Evolutionary conservation across 345 rosid species (phyloP).

Genomic region (Physaria fendleri): DNA sequence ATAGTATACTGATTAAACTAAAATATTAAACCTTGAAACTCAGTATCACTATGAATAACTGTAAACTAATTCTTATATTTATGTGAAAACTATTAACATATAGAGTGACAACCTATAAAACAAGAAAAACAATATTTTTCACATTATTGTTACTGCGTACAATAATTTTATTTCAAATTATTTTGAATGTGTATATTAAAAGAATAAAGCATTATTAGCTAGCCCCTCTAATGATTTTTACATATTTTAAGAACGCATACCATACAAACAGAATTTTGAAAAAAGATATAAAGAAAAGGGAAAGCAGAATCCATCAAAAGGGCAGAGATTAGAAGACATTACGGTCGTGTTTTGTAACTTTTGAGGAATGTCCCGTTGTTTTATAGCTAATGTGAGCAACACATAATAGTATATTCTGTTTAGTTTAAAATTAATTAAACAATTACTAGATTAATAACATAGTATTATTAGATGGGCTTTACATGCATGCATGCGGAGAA

Average conservation of each 20-base stretch:
- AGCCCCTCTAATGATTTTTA: slow-evolving; percentile 22
- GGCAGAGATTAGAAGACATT: slow-evolving; percentile 40
- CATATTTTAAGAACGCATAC: slow-evolving; percentile 32
- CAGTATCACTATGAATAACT: neutral
- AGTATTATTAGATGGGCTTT: slow-evolving; percentile 23
- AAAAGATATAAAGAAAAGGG: neutral
- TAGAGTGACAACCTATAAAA: neutral
- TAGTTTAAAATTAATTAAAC: too few relatives aligned
- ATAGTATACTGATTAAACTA: too few relatives aligned
- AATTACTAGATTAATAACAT: too few relatives aligned
- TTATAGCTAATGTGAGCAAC: slow-evolving; percentile 37
- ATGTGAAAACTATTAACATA: too few relatives aligned
- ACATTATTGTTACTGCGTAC: neutral
- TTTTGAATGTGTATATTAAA: neutral
- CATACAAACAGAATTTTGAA: slow-evolving; percentile 28
- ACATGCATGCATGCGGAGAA: slow-evolving; percentile 39
- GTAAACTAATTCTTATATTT: neutral
- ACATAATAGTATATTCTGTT: too few relatives aligned
- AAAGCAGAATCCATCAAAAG: slow-evolving; percentile 26
- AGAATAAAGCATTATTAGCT: slow-evolving; percentile 16
- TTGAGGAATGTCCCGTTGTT: slow-evolving; percentile 50
- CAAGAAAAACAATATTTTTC: too few relatives aligned
- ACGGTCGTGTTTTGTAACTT: slow-evolving; percentile 88
- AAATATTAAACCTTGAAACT: neutral
- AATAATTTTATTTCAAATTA: neutral